These are phyloP conservation scores for Sonneratia caseolaris DNA, from an alignment of 345 rosid genomes.

Conservation along the genomic window DNA sequence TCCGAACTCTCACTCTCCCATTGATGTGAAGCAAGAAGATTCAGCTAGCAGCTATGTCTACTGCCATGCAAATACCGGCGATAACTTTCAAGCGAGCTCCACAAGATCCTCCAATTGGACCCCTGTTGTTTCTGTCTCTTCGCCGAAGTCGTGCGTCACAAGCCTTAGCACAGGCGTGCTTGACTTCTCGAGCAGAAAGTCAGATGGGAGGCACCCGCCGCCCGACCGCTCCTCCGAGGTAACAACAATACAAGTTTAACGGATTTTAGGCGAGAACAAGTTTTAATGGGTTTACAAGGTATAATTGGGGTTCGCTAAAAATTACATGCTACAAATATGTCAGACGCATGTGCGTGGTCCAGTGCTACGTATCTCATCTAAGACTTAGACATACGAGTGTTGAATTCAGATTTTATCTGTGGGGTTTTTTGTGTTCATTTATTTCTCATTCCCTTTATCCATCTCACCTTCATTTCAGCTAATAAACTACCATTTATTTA, in stretches of 20 bases:
- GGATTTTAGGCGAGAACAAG: not conserved
- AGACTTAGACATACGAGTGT: not conserved
- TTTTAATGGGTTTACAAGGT: no score
- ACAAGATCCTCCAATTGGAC: constrained; percentile 31
- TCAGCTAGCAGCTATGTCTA: constrained; percentile 18
- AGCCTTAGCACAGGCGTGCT: constrained; percentile 54
- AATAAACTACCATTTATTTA: not conserved
- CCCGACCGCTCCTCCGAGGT: constrained; percentile 80
- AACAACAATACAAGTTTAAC: not conserved
- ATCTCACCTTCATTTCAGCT: no score
- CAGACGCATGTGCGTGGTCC: not conserved
- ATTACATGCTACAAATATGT: not conserved
- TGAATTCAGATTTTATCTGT: not conserved
- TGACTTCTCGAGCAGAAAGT: constrained; percentile 46
- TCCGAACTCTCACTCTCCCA: constrained; percentile 19
- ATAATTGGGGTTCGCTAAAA: no score
- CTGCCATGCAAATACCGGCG: constrained; percentile 33
- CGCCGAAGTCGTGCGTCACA: constrained; percentile 59
- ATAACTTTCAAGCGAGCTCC: constrained; percentile 12
- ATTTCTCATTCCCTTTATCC: not conserved
- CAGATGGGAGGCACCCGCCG: constrained; percentile 47
- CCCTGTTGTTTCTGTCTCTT: constrained; percentile 28
- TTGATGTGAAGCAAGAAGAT: constrained; percentile 58
- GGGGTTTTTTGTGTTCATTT: no score
- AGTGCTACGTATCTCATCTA: not conserved